These are phyloP conservation scores for Eutypella sp. DNA, from an alignment of 2,329 filamentous ascomycete species.

Conservation along the genomic window DNA sequence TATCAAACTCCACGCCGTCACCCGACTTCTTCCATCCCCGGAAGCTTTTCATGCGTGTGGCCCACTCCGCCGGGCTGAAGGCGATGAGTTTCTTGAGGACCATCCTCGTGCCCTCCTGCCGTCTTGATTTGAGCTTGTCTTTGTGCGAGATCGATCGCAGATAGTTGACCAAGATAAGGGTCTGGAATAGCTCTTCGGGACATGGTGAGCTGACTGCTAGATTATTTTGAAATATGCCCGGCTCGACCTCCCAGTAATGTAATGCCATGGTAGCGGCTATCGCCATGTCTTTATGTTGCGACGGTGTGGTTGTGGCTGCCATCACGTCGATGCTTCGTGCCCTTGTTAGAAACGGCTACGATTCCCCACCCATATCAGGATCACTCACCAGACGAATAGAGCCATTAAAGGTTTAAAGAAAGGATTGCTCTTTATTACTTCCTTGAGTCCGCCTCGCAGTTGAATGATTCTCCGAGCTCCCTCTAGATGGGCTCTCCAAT, in stretches of 20 bases:
- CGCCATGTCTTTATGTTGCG: slow-evolving; percentile 8
- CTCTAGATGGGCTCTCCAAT: slow-evolving; percentile 13
- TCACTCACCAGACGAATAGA: slow-evolving; percentile 8
- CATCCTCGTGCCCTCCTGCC: slow-evolving; percentile 9
- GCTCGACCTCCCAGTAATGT: slow-evolving; percentile 9
- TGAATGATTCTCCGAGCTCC: slow-evolving; percentile 11
- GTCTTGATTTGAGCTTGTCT: slow-evolving; percentile 1
- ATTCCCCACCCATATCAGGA: too few species aligned
- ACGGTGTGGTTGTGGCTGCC: slow-evolving; percentile 10
- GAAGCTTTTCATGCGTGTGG: slow-evolving; percentile 9
- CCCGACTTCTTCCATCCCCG: slow-evolving; percentile 9
- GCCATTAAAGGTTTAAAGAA: slow-evolving; percentile 11
- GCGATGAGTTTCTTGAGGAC: slow-evolving; percentile 7
- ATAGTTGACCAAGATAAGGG: slow-evolving; percentile 11
- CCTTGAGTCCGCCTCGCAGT: slow-evolving; percentile 8
- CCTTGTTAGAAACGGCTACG: not conserved
- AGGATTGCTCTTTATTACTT: slow-evolving; percentile 5
- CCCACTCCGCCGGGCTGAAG: slow-evolving; percentile 9
- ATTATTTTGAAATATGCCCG: slow-evolving; percentile 10
- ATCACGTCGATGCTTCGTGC: slow-evolving; percentile 10
- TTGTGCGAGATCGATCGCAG: slow-evolving; percentile 9
- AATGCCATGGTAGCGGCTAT: slow-evolving; percentile 8
- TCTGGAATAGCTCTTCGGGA: slow-evolving; percentile 11
- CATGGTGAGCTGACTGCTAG: slow-evolving; percentile 11
- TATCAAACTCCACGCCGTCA: slow-evolving; percentile 11